Evolutionary conservation across 495 filamentous ascomycete genomes (phyloP), one percentile per base, ranked within the genome.

Genomic region (Copromyces sp.): DNA sequence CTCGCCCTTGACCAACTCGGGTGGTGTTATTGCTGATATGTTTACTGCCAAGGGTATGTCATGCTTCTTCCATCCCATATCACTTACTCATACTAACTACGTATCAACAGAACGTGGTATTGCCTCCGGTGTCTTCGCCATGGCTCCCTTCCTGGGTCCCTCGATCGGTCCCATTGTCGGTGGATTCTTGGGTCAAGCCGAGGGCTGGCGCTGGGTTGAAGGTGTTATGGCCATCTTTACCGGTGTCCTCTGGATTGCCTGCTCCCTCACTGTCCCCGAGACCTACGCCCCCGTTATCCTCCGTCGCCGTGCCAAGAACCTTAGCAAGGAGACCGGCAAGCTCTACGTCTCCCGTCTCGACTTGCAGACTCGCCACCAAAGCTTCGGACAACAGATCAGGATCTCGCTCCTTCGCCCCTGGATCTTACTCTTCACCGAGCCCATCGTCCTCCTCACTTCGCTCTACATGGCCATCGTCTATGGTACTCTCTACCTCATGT

Each of bases 401-500:
- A 80, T 80, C 14, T 80, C 86, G 12, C 77, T 89, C 1, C 87
- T 89, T 41, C 86, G 94, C 9, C 94, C 94, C 0, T 91, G 94
- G 78, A 82, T 91, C 37, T 86, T 98, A 16, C 86, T 98, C 40
- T 84, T 90, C 70, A 78, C 89, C 70, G 95, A 97, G 81, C 93
- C 92, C 29, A 97, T 98, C 85, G 91, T 93, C 65, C 80, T 94
- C 65, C 86, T 92, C 68, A 86, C 93, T 8, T 93, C 92, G 75
- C 82, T 94, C 14, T 92, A 94, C 76, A 78, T 92, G 39, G 92
- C 93, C 24, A 87, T 97, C 70, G 79, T 97, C 44, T 87, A 97
- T 74, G 95, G 93, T 44, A 93, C 94, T 12, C 81, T 97, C 1
- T 97, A 98, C 79, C 86, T 97, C 39, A 91, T 95, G 79, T 97